Conservation (phyloP, 2,329 filamentous ascomycete genomes). For the Trichophaea hybrida region DNA sequence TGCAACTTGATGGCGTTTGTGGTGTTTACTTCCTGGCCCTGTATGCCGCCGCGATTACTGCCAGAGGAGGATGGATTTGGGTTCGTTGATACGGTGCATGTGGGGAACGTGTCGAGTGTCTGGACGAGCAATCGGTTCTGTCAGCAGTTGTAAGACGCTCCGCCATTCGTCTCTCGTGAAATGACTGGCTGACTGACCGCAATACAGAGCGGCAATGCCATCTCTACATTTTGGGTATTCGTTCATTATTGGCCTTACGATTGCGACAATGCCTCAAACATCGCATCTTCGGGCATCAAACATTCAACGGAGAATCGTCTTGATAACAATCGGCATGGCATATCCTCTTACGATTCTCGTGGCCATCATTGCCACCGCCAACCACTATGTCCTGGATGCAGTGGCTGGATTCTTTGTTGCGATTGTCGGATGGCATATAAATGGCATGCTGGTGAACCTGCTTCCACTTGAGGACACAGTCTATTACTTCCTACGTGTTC, state of each 20-base stretch:
- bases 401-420: slow-evolving; percentile 54
- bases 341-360: slow-evolving; percentile 42
- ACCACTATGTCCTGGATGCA: slow-evolving; percentile 54
- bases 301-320: slow-evolving; percentile 35
- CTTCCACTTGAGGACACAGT: slow-evolving; percentile 55
- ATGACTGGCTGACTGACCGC: background rate
- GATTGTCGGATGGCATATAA: slow-evolving; percentile 46
- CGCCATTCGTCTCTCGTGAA: background rate
- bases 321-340: slow-evolving; percentile 35
- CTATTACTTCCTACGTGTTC: slow-evolving; percentile 46
- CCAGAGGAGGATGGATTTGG: slow-evolving; percentile 40
- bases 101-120: slow-evolving; percentile 38
- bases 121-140: slow-evolving; percentile 44
- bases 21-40: slow-evolving; percentile 47
- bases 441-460: slow-evolving; percentile 45
- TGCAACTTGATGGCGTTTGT: slow-evolving; percentile 47
- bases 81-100: slow-evolving; percentile 46
- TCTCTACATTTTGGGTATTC: slow-evolving; percentile 42
- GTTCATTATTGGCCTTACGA: slow-evolving; percentile 39
- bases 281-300: slow-evolving; percentile 30
- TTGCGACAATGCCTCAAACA: slow-evolving; percentile 40
- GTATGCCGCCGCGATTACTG: slow-evolving; percentile 48
- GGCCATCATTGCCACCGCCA: slow-evolving; percentile 47
- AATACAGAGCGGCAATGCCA: slow-evolving; percentile 38
- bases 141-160: slow-evolving; percentile 39